Evolutionary conservation across 495 filamentous ascomycete species (phyloP), one percentile per base, ranked within the genome.

Genomic region (Rhypophila decipiens): DNA sequence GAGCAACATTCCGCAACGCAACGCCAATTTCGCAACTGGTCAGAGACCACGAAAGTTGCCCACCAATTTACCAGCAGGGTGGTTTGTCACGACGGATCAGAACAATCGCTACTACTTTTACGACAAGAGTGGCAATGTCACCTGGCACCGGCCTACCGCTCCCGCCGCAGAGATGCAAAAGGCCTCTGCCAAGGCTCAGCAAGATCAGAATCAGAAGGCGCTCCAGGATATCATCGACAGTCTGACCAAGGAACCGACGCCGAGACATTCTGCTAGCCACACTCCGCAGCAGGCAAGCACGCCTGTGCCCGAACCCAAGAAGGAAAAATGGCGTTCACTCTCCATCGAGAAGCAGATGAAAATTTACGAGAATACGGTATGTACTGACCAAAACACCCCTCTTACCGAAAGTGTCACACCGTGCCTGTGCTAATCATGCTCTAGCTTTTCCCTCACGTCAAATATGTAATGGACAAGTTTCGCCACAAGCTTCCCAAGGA

Each of bases 311-410:
- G 79, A 84, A 46, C 77, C 77, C 42, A 86, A 83, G 59, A 78
- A 80, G 48, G 87, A 93, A 46, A 90, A 87, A 64, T 97, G 90
- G 90, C 77, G 80, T 53, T 82, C 76, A 57, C 77, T 84, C 46
- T 73, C 82, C 15, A 70, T 87, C 51, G 88, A 95, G 44, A 95
- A 95, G 65, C 84, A 89, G 63, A 91, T 87, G 77, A 94, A 88
- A 67, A 71, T 94, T 3, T 96, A 95, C 53, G 89, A 95, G 62
- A 89, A 88, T 58, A 91, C 90, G 15, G 88, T 93, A 72, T 59
- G 84, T 47, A 20, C 2, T 4, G 10, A 2, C 9, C 38, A 21
- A 4, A 23, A n/a, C 12, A 5, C 9, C 40, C 13, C 17, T 11
- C n/a, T n/a, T n/a, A n/a, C n/a, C n/a, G n/a, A n/a, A n/a, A n/a